Percentiles rank a stretch among this genome's conserved stretches.
These are phyloP conservation scores for Dothideomycetes sp. DNA, from an alignment of 2,329 filamentous ascomycete genomes.

Conservation along the genomic window DNA sequence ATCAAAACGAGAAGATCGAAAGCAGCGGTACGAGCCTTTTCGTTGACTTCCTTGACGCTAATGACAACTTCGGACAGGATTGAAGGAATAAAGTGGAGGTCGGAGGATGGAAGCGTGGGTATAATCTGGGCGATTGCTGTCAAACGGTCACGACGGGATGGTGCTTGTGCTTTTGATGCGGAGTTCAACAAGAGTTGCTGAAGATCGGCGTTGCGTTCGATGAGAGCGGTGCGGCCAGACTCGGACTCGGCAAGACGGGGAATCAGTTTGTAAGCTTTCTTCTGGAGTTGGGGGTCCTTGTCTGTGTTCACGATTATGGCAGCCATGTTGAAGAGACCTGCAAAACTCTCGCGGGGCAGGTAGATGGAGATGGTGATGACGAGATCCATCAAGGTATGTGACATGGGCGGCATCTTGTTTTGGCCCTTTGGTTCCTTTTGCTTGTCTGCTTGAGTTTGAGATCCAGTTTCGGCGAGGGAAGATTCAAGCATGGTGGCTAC, in stretches of 20 bases:
- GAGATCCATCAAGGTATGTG: conserved; percentile 91
- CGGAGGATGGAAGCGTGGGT: conserved; percentile 63
- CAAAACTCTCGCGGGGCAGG: conserved; percentile 77
- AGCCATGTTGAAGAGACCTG: conserved; percentile 77
- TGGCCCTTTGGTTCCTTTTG: conserved; percentile 37
- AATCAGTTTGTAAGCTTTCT: conserved; percentile 98
- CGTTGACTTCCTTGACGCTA: conserved; percentile 94
- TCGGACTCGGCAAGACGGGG: conserved; percentile 78
- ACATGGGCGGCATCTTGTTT: conserved; percentile 77
- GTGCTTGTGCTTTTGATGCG: conserved; percentile 75
- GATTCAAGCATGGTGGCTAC: conserved; percentile 76
- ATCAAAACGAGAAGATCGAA: conserved; percentile 86
- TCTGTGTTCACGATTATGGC: conserved; percentile 70
- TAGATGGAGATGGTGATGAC: conserved; percentile 95
- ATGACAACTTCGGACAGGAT: conserved; percentile 92
- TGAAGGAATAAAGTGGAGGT: conserved; percentile 86
- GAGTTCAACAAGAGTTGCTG: conserved; percentile 73
- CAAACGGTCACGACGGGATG: conserved; percentile 77
- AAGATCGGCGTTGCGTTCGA: conserved; percentile 66
- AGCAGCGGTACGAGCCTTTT: conserved; percentile 79
- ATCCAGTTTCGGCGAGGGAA: conserved; percentile 51
- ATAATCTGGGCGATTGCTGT: conserved; percentile 74
- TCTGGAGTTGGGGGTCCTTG: conserved; percentile 85
- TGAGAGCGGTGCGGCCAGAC: conserved; percentile 64
- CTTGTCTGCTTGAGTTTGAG: conserved; percentile 54